Base-by-base conservation (phyloP, 225 moss, liverwort and hornwort genomes). In the Marchantia polymorpha region DNA sequence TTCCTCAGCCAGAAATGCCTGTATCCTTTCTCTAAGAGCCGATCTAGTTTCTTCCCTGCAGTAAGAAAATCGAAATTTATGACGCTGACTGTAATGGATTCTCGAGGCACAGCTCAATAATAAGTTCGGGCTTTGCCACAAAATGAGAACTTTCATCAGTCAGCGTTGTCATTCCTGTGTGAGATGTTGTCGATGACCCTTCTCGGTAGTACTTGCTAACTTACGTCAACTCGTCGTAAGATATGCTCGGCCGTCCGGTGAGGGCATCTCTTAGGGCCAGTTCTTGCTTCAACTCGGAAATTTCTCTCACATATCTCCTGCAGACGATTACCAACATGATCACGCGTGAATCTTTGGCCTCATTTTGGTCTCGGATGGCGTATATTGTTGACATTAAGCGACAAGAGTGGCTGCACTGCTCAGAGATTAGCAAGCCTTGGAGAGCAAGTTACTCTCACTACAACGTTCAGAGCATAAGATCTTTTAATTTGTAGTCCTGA, bases 221-320 rank as follows among this genome's bases (percentile, higher is more conserved):
- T 84, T 91, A 97, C 94, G 94, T 94, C 84, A 97, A 84, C 39
- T 97, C 89, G 49, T 97, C 92, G 71, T 94, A 97, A 11, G 90
- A 91, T 15, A 91, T 89, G 82, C 83, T 85, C 8, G 83, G 85
- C 72, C 86, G 83, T 60, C 91, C 94, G 73, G 86, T 84, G 14
- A 94, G 84, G 14, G 90, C 92, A 22, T 97, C 91, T 59, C 91
- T 89, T 0, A 97, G 13, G 67, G 94, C 94, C 31, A 97, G 22
- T 78, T 97, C 97, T 85, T 94, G 93, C 78, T 93, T 92, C 17
- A 97, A 81, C 72, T 93, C 91, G 72, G 91, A 84, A 77, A 97
- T 94, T 1, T 93, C 79, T 83, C 82, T 80, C 50, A 89, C 14
- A 69, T 94, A 84, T 76, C 88, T 88, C 80, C 96, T 94, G 81